Percentiles rank a stretch among this genome's conserved stretches.
These are phyloP conservation scores for Podospora conica DNA, from an alignment of 495 filamentous ascomycete species.

Conservation along the genomic window DNA sequence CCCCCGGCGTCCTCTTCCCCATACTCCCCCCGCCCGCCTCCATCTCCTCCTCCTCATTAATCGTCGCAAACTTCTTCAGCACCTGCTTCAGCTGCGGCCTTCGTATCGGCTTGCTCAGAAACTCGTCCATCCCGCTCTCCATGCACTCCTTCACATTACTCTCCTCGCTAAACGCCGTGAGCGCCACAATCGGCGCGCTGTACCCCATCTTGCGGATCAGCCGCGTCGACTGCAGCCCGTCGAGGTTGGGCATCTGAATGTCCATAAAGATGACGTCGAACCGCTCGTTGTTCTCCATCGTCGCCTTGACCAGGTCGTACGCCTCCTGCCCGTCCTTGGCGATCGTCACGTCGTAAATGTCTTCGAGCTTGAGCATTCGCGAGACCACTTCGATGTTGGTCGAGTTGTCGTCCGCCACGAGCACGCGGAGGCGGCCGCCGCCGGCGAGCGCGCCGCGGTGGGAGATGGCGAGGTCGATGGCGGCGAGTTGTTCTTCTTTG, in stretches of 20 bases:
- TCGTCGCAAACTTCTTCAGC: constrained; percentile 58
- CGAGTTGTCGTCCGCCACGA: constrained; percentile 93
- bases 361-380: constrained; percentile 50
- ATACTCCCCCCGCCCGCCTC: constrained; percentile 25
- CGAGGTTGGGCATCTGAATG: constrained; percentile 90
- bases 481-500: constrained; percentile 35
- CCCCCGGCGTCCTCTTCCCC: constrained; percentile 24
- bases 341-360: constrained; percentile 63
- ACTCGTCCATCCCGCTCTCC: constrained; percentile 69
- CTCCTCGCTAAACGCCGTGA: constrained; percentile 87
- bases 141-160: constrained; percentile 82
- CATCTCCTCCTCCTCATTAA: constrained; percentile 48
- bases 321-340: constrained; percentile 89
- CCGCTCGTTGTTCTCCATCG: constrained; percentile 62
- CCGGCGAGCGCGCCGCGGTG: constrained; percentile 52
- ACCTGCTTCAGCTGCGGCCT: constrained; percentile 80
- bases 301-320: constrained; percentile 73
- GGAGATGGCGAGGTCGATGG: constrained; percentile 44
- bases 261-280: constrained; percentile 95
- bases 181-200: constrained; percentile 79
- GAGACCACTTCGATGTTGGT: constrained; percentile 91
- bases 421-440: constrained; percentile 61
- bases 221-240: constrained; percentile 81
- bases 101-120: constrained; percentile 73
- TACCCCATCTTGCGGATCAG: constrained; percentile 84